These are phyloP conservation scores for Aspergillus sergii DNA, from an alignment of 2,329 filamentous ascomycete species.

Conservation along the genomic window DNA sequence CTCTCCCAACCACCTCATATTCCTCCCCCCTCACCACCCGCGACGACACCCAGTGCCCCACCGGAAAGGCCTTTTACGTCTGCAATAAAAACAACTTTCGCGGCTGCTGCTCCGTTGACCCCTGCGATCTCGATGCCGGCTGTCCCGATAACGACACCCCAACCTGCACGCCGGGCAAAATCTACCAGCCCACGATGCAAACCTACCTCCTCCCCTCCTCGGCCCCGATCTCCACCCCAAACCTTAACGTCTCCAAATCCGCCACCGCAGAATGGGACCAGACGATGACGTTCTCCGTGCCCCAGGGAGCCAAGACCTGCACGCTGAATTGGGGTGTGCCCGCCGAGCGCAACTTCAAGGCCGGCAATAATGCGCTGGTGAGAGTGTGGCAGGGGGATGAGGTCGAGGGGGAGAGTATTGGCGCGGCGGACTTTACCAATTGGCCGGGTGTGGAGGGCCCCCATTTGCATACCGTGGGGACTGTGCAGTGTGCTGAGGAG, in stretches of 20 bases:
- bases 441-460: conserved; percentile 3
- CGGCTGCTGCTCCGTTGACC: conserved; percentile 13
- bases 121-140: conserved; percentile 4
- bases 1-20: conserved; percentile 4
- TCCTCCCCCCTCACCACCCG: not conserved
- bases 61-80: conserved; percentile 6
- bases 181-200: conserved; percentile 10
- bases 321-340: conserved; percentile 5
- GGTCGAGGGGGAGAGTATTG: not conserved
- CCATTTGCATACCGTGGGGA: not conserved
- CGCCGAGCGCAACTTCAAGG: conserved; percentile 7
- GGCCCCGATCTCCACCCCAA: not conserved
- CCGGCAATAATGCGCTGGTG: conserved; percentile 9
- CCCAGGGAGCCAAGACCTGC: conserved; percentile 3
- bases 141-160: conserved; percentile 1
- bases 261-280: conserved; percentile 5
- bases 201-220: not conserved
- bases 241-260: conserved; percentile 8
- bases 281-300: conserved; percentile 5
- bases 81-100: conserved; percentile 11
- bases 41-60: conserved; percentile 7
- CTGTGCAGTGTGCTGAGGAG: not conserved
- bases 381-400: not conserved
- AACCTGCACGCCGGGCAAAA: not conserved
- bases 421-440: conserved; percentile 7